Base-by-base conservation (phyloP, 164 flowering plant genomes). In the Malania oleifera region DNA sequence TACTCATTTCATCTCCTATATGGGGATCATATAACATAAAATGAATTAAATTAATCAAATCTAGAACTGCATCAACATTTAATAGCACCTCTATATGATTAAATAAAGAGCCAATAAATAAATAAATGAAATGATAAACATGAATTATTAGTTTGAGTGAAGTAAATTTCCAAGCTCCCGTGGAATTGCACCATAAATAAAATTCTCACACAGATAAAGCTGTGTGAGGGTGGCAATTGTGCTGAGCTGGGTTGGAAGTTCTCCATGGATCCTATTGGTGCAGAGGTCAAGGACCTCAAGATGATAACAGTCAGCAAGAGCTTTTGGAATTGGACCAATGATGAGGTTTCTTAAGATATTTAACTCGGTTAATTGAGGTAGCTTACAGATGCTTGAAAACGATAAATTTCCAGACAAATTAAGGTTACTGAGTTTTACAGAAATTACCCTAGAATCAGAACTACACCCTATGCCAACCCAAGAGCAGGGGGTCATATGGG, bases 401-500 rank as follows among this genome's bases (percentile, higher is more conserved):
- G 82, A 77, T 19, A 84, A 60, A 59, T 12, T 67, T 26, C 89
- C 89, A 17, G 84, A 76, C 44, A 84, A 63, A 55, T 70, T 74
- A 31, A 31, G 35, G 35, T 9, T 9, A 31, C 9, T 17, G 48
- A 44, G 22, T 4, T 5, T 44, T 44, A 44, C 19, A 44, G 18
- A 20, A 6, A 69, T 63, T 40, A 80, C 86, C 67, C 59, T 65
- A 29, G 23, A 52, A 50, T 64, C 45, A 22, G 43, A 47, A 31
- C 35, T 31, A 59, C 88, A 83, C 5, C 25, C 24, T n/a, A 83
- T 44, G 22, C 85, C 83, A 5, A 12, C 67, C 88, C 88, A 80
- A 25, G 60, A 60, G 65, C 83, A 78, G 17, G 82, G 85, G 60
- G 61, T 70, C 7, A 46, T 61, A 60, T 75, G 69, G 0, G 49